Conservation (phyloP, 306 rosid species). For the Dalbergia cultrata region DNA sequence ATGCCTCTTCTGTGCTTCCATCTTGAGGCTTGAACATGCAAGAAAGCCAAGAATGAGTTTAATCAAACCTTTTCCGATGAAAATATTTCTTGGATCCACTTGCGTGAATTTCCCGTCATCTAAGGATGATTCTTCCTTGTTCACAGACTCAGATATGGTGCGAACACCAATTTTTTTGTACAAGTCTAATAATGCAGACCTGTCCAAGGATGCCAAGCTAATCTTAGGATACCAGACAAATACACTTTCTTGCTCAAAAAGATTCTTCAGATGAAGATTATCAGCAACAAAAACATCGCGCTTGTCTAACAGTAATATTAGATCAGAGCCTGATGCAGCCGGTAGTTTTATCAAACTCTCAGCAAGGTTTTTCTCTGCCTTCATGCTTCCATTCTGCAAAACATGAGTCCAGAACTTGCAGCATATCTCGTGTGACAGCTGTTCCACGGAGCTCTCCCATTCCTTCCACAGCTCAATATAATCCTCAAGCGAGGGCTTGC, state of each 20-base stretch:
- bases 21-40: conserved; percentile 53
- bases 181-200: conserved; percentile 53
- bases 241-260: conserved; percentile 50
- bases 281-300: conserved; percentile 64
- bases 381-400: conserved; percentile 40
- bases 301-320: conserved; percentile 50
- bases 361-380: conserved; percentile 45
- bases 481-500: conserved; percentile 54
- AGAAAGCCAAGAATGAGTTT: conserved; percentile 70
- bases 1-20: conserved; percentile 59
- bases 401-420: conserved; percentile 66
- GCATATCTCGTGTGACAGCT: conserved; percentile 53
- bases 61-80: conserved; percentile 55
- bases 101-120: conserved; percentile 20
- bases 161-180: conserved; percentile 62
- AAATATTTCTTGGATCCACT: conserved; percentile 33
- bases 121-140: conserved; percentile 45
- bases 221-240: conserved; percentile 74
- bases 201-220: conserved; percentile 50
- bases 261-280: conserved; percentile 66
- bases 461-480: conserved; percentile 65
- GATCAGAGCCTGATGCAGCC: conserved; percentile 42
- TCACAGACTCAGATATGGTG: conserved; percentile 61
- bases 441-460: conserved; percentile 61
- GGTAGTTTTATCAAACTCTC: conserved; percentile 63